Evolutionary conservation across 2,329 filamentous ascomycete genomes (phyloP).

Genomic region (Exophiala lecanii-corni): DNA sequence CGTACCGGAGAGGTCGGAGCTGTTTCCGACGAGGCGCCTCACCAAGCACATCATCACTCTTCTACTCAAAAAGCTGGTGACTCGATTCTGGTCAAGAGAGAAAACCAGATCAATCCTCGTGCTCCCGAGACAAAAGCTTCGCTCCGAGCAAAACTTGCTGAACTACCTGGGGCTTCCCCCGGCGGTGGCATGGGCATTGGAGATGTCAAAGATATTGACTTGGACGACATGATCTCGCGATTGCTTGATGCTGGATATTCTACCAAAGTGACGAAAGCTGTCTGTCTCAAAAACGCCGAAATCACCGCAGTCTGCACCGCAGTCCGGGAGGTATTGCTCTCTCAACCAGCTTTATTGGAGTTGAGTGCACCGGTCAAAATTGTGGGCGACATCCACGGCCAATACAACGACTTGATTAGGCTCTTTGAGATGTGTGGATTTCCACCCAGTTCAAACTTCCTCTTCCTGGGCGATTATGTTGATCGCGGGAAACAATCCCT

Average conservation of each 20-base stretch:
- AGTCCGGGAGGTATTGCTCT: constrained; percentile 81
- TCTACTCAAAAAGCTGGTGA: constrained; percentile 69
- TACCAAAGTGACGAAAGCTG: constrained; percentile 94
- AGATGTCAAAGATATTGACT: constrained; percentile 84
- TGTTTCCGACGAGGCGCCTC: constrained; percentile 84
- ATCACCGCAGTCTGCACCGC: constrained; percentile 90
- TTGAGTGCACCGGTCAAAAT: constrained; percentile 95
- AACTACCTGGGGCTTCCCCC: constrained; percentile 37
- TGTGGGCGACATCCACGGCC: constrained; percentile 92
- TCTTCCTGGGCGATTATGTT: constrained; percentile 94
- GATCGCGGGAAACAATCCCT: constrained; percentile 93
- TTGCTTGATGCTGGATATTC: constrained; percentile 92
- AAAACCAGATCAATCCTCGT: constrained; percentile 65
- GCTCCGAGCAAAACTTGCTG: constrained; percentile 26
- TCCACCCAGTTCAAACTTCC: constrained; percentile 82
- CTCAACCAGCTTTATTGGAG: constrained; percentile 86
- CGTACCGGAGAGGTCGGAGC: constrained; percentile 87
- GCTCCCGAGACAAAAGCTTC: constrained; percentile 39
- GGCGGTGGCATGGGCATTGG: constrained; percentile 72
- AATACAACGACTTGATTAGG: constrained; percentile 91
- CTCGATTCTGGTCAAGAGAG: constrained; percentile 82
- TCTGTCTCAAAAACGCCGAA: constrained; percentile 95
- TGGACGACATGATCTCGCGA: constrained; percentile 95
- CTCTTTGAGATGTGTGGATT: constrained; percentile 99
- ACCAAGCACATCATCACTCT: constrained; percentile 55